phyloP scores from a whole-genome alignment of 208 protist species.

The Trypanosoma grayi region DNA sequence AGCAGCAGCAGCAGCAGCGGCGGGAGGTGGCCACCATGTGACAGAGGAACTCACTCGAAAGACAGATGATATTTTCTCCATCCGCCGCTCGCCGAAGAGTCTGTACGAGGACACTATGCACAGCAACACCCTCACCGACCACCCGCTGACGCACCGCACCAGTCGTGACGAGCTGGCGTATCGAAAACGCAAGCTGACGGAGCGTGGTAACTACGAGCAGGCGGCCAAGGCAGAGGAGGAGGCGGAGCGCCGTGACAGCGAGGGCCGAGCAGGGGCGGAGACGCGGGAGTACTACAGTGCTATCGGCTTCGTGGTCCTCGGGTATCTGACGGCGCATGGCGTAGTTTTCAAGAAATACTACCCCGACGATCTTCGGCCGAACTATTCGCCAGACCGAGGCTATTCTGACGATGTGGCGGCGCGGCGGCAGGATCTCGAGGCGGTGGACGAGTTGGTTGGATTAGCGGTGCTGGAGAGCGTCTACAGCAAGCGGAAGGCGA shows the following conservation, averaged over 20 bases:
- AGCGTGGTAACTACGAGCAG: constrained; percentile 78
- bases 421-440: constrained; percentile 52
- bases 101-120: constrained; percentile 83
- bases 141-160: constrained; percentile 82
- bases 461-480: constrained; percentile 75
- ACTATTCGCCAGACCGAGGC: constrained; percentile 77
- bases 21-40: background rate
- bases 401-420: constrained; percentile 84
- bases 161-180: constrained; percentile 80
- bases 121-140: constrained; percentile 83
- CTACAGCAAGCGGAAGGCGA: constrained; percentile 71
- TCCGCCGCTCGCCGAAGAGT: constrained; percentile 70
- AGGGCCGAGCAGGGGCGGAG: constrained; percentile 63
- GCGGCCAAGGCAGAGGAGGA: constrained; percentile 75
- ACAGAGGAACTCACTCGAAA: constrained; percentile 19
- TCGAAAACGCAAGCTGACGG: constrained; percentile 79
- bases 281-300: constrained; percentile 84
- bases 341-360: constrained; percentile 84
- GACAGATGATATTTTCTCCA: constrained; percentile 58
- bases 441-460: constrained; percentile 78
- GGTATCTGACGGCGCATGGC: constrained; percentile 72
- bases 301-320: constrained; percentile 64
- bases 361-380: constrained; percentile 69
- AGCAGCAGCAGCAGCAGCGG: background rate
- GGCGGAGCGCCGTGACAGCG: constrained; percentile 54